These are phyloP conservation scores for Suillus placidus DNA, from an alignment of 768 basidiomycete genomes.

Conservation along the genomic window DNA sequence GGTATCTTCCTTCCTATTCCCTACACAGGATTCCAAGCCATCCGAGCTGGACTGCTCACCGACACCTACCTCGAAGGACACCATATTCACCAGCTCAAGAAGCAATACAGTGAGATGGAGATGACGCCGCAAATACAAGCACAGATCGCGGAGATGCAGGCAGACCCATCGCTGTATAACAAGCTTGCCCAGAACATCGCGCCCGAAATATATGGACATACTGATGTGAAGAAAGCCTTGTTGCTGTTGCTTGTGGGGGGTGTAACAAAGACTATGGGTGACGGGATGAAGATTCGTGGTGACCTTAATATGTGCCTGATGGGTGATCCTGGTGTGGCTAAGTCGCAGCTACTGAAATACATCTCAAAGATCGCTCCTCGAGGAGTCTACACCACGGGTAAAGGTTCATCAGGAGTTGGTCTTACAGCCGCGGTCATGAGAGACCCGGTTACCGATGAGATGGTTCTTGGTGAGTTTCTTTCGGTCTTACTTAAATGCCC, in stretches of 20 bases:
- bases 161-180: slow-evolving; percentile 81
- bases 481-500: not conserved
- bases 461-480: slow-evolving; percentile 84
- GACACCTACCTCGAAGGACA: slow-evolving; percentile 96
- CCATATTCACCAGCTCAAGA: slow-evolving; percentile 92
- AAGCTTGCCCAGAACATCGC: slow-evolving; percentile 93
- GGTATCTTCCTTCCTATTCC: slow-evolving; percentile 97
- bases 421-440: slow-evolving; percentile 99
- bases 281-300: slow-evolving; percentile 98
- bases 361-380: slow-evolving; percentile 98
- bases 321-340: slow-evolving; percentile 99
- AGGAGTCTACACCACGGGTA: slow-evolving; percentile 97
- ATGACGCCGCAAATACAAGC: slow-evolving; percentile 80
- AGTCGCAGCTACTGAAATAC: slow-evolving; percentile 95
- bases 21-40: slow-evolving; percentile 96
- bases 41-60: slow-evolving; percentile 93
- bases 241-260: slow-evolving; percentile 92
- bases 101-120: slow-evolving; percentile 96
- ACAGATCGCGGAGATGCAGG: slow-evolving; percentile 66
- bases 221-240: slow-evolving; percentile 96
- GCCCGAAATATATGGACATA: slow-evolving; percentile 97
- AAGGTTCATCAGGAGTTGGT: slow-evolving; percentile 98
- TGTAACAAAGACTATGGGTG: slow-evolving; percentile 91
- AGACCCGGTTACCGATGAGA: slow-evolving; percentile 98
- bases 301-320: slow-evolving; percentile 97